These are phyloP conservation scores for Nitzschia putrida DNA, from an alignment of 108 stramenopile genomes.

Conservation along the genomic window DNA sequence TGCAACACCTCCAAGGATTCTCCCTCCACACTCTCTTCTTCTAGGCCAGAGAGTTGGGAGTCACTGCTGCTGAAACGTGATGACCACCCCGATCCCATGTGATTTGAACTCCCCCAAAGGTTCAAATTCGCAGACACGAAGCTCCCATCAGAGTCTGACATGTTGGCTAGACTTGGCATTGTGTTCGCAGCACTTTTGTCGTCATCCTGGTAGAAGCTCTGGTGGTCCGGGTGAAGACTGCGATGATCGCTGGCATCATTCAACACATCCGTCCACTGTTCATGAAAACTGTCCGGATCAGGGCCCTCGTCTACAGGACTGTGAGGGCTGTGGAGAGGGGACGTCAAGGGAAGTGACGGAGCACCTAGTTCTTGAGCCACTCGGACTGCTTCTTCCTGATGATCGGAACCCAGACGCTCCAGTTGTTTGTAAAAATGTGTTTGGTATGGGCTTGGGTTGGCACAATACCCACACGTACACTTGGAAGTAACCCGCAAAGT, in stretches of 20 bases:
- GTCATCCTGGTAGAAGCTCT: not conserved
- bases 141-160: not conserved
- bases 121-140: not conserved
- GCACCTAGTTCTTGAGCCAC: not conserved
- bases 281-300: too few species aligned
- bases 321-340: not conserved
- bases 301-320: too few species aligned
- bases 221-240: too few species aligned
- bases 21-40: not conserved
- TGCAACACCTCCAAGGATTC: not conserved
- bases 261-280: too few species aligned
- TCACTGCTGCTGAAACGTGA: slow-evolving; percentile 2
- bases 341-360: not conserved
- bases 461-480: slow-evolving; percentile 36
- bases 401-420: not conserved
- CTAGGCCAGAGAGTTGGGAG: not conserved
- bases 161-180: not conserved
- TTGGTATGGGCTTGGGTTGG: slow-evolving; percentile 38
- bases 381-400: slow-evolving; percentile 8
- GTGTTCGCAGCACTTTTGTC: not conserved
- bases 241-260: too few species aligned
- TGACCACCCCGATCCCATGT: not conserved
- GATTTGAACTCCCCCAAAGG: not conserved
- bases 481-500: slow-evolving; percentile 17
- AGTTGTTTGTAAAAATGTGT: slow-evolving; percentile 27